phyloP scores from a whole-genome alignment of 306 rosid species.

The Cicer pinnatifidum region DNA sequence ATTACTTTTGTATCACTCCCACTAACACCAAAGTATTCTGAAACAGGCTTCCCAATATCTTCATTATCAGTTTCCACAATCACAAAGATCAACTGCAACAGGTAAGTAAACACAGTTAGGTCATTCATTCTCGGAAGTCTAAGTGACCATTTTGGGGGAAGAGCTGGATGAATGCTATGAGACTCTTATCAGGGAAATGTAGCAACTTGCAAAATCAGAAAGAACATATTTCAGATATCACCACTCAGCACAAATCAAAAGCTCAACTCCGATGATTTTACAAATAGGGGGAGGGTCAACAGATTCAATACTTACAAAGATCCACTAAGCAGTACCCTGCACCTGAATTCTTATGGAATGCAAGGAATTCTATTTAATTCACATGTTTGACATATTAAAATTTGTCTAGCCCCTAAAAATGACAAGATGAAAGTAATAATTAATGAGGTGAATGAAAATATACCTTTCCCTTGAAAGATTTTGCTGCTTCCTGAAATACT shows the following conservation, averaged over 20 bases:
- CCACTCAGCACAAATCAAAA: background rate
- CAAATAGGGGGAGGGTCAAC: slow-evolving; percentile 4
- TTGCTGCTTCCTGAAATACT: slow-evolving; percentile 77
- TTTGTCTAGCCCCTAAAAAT: slow-evolving; percentile 31
- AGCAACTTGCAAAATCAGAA: slow-evolving; percentile 22
- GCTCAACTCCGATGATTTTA: slow-evolving; percentile 15
- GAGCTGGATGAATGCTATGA: background rate
- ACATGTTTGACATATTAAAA: background rate
- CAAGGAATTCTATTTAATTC: slow-evolving; percentile 12
- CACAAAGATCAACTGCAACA: slow-evolving; percentile 84
- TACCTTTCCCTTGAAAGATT: slow-evolving; percentile 94
- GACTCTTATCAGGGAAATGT: slow-evolving; percentile 19
- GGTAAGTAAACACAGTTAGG: slow-evolving; percentile 31
- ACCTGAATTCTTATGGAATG: background rate
- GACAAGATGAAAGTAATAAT: slow-evolving; percentile 7
- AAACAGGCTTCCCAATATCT: slow-evolving; percentile 89
- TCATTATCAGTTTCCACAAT: slow-evolving; percentile 81
- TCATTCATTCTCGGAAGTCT: background rate
- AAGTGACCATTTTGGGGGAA: background rate
- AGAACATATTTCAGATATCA: slow-evolving; percentile 26
- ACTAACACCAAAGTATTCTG: slow-evolving; percentile 87
- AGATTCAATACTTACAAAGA: background rate
- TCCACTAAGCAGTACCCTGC: slow-evolving; percentile 11
- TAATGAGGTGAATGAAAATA: slow-evolving; percentile 29
- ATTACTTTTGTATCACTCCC: slow-evolving; percentile 77